These are phyloP conservation scores for Drosera capensis DNA, from an alignment of 148 eudicot genomes.

Conservation along the genomic window DNA sequence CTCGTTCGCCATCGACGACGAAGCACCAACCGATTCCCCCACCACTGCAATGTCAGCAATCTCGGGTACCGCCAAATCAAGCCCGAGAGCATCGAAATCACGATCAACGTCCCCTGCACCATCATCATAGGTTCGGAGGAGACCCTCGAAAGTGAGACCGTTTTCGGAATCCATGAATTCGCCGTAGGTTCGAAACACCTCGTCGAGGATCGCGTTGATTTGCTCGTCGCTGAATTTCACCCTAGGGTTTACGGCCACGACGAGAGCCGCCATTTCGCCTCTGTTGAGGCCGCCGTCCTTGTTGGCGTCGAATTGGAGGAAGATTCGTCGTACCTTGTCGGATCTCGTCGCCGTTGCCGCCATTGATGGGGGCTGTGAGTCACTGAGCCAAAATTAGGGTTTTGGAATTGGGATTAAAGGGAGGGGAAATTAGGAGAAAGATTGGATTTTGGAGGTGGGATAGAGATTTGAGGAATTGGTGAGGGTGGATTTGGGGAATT, in stretches of 20 bases:
- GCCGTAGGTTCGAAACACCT: constrained; percentile 73
- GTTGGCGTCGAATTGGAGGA: constrained; percentile 71
- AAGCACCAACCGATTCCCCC: constrained; percentile 15
- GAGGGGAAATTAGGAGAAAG: not conserved
- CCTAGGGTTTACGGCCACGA: constrained; percentile 94
- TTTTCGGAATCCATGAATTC: constrained; percentile 63
- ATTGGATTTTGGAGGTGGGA: not conserved
- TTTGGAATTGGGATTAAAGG: constrained; percentile 5
- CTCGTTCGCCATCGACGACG: constrained; percentile 39
- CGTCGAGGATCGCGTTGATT: constrained; percentile 82
- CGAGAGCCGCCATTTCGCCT: constrained; percentile 81
- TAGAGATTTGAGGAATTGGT: not conserved
- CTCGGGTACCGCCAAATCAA: constrained; percentile 25
- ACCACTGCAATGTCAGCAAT: constrained; percentile 4
- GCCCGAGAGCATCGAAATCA: constrained; percentile 71
- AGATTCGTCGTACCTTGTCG: constrained; percentile 71
- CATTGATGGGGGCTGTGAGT: no score
- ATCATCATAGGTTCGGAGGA: constrained; percentile 83
- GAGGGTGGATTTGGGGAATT: not conserved
- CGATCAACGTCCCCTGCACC: constrained; percentile 99
- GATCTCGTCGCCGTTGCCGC: constrained; percentile 69
- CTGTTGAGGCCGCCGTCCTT: constrained; percentile 71
- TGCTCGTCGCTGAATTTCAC: constrained; percentile 88
- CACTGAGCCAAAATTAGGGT: not conserved
- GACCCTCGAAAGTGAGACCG: constrained; percentile 73